These are phyloP conservation scores for Massospora cicadina DNA, from an alignment of 371 early-diverging fungal genomes.

Conservation along the genomic window DNA sequence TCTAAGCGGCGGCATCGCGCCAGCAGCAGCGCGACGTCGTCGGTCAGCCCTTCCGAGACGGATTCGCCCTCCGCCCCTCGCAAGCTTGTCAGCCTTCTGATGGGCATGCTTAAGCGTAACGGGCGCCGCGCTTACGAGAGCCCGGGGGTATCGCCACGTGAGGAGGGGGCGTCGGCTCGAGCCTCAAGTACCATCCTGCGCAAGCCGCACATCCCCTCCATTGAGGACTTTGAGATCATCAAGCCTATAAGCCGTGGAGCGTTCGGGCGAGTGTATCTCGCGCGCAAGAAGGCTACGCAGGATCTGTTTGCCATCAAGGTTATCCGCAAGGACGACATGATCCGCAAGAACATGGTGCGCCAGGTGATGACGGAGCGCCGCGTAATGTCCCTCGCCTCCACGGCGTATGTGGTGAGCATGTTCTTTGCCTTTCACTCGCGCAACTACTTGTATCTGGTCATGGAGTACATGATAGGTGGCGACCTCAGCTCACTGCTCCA, in stretches of 20 bases:
- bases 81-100: slow-evolving; percentile 4
- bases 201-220: slow-evolving; percentile 15
- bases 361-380: slow-evolving; percentile 77
- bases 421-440: slow-evolving; percentile 85
- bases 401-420: slow-evolving; percentile 85
- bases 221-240: slow-evolving; percentile 81
- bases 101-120: slow-evolving; percentile 6
- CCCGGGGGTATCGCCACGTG: not conserved
- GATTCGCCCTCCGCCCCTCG: not conserved
- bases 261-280: slow-evolving; percentile 75
- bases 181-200: not conserved
- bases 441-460: slow-evolving; percentile 79
- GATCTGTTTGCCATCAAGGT: slow-evolving; percentile 84
- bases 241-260: slow-evolving; percentile 86
- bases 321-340: slow-evolving; percentile 74
- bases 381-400: slow-evolving; percentile 65
- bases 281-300: slow-evolving; percentile 66
- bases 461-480: slow-evolving; percentile 94
- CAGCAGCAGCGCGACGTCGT: not conserved
- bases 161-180: not conserved
- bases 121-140: not conserved
- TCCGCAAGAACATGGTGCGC: slow-evolving; percentile 79
- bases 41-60: not conserved
- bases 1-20: not conserved
- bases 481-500: slow-evolving; percentile 88